These are phyloP conservation scores for Funneliformis geosporum DNA, from an alignment of 192 early-diverging fungal species.

Conservation along the genomic window DNA sequence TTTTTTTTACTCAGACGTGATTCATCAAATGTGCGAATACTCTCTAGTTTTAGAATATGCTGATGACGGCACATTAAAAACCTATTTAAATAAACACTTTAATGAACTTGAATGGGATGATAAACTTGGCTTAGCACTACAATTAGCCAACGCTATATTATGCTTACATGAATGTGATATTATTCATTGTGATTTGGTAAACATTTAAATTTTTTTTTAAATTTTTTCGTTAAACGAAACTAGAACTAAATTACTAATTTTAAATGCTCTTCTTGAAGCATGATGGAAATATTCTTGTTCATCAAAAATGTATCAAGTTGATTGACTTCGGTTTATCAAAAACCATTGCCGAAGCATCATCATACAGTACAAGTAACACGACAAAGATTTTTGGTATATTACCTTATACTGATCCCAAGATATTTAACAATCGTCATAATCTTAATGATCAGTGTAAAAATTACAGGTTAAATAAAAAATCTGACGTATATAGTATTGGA, in stretches of 20 bases:
- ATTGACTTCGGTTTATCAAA: neutral
- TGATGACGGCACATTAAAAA: neutral
- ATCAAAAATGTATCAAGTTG: neutral
- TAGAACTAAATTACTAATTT: no score
- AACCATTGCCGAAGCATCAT: neutral
- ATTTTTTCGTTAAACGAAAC: neutral
- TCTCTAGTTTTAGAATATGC: neutral
- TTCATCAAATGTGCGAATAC: neutral
- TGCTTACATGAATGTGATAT: neutral
- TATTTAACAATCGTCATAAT: neutral
- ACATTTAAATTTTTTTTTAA: neutral
- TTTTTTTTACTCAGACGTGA: neutral
- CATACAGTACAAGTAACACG: neutral
- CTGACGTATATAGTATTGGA: neutral
- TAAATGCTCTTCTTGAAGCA: neutral
- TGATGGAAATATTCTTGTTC: neutral
- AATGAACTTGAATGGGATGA: neutral
- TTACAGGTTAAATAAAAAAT: neutral
- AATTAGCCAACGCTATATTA: neutral
- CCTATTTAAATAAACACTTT: neutral
- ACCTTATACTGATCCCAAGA: neutral
- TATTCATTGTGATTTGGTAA: neutral
- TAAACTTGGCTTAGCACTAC: neutral
- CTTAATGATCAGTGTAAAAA: neutral
- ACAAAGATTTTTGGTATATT: neutral